phyloP scores from a whole-genome alignment of 805 yeast genomes.

The Kregervanrija delftensis region DNA sequence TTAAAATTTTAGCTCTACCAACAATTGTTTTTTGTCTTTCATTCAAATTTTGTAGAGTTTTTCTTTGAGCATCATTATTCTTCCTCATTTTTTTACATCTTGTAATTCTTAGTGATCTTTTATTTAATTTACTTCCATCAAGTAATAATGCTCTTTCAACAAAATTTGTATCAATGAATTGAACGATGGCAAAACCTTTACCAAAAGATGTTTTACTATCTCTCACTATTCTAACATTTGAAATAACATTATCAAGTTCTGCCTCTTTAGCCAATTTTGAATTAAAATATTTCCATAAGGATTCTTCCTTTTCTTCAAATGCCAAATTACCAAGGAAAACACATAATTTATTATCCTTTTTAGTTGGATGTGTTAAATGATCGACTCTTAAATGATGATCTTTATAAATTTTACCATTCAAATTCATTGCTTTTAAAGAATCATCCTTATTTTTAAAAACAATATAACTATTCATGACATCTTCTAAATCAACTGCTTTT shows the following conservation, averaged over 20 bases:
- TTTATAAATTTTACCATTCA: constrained; percentile 65
- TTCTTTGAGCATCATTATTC: constrained; percentile 15
- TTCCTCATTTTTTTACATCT: constrained; percentile 48
- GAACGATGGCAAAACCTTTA: constrained; percentile 95
- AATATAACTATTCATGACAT: constrained; percentile 81
- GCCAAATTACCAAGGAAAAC: constrained; percentile 92
- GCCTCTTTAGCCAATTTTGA: constrained; percentile 38
- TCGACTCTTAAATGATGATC: constrained; percentile 84
- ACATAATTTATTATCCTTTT: constrained; percentile 75
- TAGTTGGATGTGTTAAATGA: constrained; percentile 85
- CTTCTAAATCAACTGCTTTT: constrained; percentile 71
- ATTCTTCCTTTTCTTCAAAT: constrained; percentile 88
- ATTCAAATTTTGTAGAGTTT: constrained; percentile 30
- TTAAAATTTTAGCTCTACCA: constrained; percentile 75
- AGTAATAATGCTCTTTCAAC: constrained; percentile 78
- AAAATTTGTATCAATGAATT: constrained; percentile 63
- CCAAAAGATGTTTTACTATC: constrained; percentile 93
- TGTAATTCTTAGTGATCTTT: constrained; percentile 67
- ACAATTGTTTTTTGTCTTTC: constrained; percentile 68
- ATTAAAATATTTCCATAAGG: constrained; percentile 75
- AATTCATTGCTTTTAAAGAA: constrained; percentile 36
- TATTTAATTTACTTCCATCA: constrained; percentile 56
- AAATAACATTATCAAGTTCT: constrained; percentile 44
- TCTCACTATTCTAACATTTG: constrained; percentile 83
- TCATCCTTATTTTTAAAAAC: constrained; percentile 57